A percentile compares a stretch with the other conserved stretches of the same genome.
Conservation (phyloP, 164 flowering plant genomes). For the Kalanchoe fedtschenkoi region DNA sequence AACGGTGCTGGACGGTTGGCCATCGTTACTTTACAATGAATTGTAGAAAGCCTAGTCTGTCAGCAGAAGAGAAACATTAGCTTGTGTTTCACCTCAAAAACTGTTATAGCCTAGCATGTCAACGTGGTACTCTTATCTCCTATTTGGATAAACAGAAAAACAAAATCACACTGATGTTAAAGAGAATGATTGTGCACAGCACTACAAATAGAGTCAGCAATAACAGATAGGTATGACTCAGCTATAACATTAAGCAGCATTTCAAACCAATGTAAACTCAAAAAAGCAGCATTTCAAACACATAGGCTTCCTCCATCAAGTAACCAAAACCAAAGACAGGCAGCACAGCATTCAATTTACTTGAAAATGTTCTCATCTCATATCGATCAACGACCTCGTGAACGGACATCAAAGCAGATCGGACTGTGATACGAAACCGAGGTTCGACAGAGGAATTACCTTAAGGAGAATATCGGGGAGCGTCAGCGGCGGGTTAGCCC, state of each 20-base stretch:
- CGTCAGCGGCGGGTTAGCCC: background rate
- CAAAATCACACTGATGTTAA: no score
- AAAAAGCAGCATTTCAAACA: background rate
- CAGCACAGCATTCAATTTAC: background rate
- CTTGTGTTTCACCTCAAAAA: background rate
- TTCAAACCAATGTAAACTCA: no score
- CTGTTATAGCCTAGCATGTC: no score
- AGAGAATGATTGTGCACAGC: no score
- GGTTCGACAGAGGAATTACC: background rate
- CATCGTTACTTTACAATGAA: background rate
- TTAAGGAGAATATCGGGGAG: background rate
- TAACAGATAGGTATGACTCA: no score
- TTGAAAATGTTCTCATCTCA: background rate
- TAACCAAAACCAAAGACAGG: background rate
- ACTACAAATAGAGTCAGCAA: no score
- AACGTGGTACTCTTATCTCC: no score
- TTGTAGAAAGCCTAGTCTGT: background rate
- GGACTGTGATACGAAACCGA: background rate
- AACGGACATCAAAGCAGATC: background rate
- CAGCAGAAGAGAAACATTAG: background rate
- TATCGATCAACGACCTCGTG: background rate
- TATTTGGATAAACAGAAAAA: no score
- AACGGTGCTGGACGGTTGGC: conserved; percentile 1
- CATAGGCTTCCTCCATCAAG: no score
- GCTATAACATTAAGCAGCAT: no score